Evolutionary conservation across 306 rosid genomes (phyloP), one percentile per base, ranked within the genome.

Genomic region (Pyrus pyrifolia): DNA sequence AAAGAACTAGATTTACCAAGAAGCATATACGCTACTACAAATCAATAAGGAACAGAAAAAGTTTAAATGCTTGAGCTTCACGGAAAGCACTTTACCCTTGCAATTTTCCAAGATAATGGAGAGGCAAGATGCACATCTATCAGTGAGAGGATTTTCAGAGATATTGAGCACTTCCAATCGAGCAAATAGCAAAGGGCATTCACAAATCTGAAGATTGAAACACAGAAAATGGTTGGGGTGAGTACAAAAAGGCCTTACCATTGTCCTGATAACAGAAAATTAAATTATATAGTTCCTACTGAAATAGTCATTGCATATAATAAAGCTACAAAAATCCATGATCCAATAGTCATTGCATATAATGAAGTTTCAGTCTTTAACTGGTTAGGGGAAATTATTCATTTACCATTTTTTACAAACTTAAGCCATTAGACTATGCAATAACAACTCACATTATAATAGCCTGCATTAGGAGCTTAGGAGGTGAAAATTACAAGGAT

Each of bases 81-180:
- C 46, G 70, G 62, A 68, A 71, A 63, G 78, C 66, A 76, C 55
- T 82, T 79, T 82, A 92, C 98, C 97, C 76, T 86, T 86, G 85
- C 97, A 92, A 17, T 81, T 92, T 75, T 87, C 79, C 79, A 92
- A 86, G 71, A 95, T 90, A 67, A 93, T 88, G 76, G 96, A 90
- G 52, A 95, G 92, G 85, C 81, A 95, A 70, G 92, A 88, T 71
- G 97, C 93, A 75, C 93, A 92, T 49, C 92, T 95, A 82, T 95
- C 97, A 40, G 98, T 90, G 60, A 95, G 96, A 77, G 93, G 97
- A 75, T 95, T 95, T 76, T 96, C 96, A 74, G 97, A 90, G 67
- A 95, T 74, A 86, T 95, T 90, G 11, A 95, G 97, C 74, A 90
- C 93, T 92, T 89, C 96, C 45, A 92, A 83, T 61, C 97, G 89